phyloP scores from a whole-genome alignment of 2,329 filamentous ascomycete species.

The Stachybotrys echinatus region DNA sequence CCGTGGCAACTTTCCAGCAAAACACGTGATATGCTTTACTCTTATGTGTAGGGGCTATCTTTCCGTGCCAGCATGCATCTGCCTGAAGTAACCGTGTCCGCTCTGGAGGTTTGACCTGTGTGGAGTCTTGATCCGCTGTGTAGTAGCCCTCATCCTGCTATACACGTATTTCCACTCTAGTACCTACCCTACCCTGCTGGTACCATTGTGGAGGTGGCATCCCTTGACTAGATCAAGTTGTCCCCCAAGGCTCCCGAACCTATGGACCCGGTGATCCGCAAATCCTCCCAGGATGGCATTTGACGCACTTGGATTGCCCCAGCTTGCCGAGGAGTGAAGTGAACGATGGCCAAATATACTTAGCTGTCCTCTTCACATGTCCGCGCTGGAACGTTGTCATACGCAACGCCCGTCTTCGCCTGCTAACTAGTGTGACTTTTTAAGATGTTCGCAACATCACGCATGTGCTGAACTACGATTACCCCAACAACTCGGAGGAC shows the following conservation, averaged over 20 bases:
- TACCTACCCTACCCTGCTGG: constrained; percentile 51
- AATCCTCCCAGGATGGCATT: constrained; percentile 42
- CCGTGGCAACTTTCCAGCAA: constrained; percentile 54
- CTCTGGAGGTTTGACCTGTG: constrained; percentile 69
- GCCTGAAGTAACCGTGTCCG: constrained; percentile 83
- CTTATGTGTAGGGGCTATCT: constrained; percentile 83
- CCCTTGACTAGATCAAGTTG: constrained; percentile 73
- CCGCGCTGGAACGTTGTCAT: constrained; percentile 60
- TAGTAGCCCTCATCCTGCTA: constrained; percentile 47
- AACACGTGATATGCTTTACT: constrained; percentile 73
- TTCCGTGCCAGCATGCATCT: constrained; percentile 87
- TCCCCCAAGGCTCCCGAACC: constrained; percentile 53
- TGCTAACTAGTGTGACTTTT: constrained; percentile 71
- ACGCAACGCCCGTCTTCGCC: constrained; percentile 42
- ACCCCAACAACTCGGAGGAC: constrained; percentile 98
- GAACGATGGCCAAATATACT: constrained; percentile 44
- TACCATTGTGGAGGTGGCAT: constrained; percentile 77
- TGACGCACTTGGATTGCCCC: constrained; percentile 55
- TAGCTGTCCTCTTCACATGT: constrained; percentile 38
- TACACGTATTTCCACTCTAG: constrained; percentile 73
- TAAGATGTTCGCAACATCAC: constrained; percentile 99
- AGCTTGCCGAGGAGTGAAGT: constrained; percentile 51
- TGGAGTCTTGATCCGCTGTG: constrained; percentile 72
- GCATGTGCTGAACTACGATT: constrained; percentile 99
- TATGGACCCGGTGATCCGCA: constrained; percentile 51